Conservation (phyloP, 169 alveolate genomes). For the Plasmodium fragile region DNA sequence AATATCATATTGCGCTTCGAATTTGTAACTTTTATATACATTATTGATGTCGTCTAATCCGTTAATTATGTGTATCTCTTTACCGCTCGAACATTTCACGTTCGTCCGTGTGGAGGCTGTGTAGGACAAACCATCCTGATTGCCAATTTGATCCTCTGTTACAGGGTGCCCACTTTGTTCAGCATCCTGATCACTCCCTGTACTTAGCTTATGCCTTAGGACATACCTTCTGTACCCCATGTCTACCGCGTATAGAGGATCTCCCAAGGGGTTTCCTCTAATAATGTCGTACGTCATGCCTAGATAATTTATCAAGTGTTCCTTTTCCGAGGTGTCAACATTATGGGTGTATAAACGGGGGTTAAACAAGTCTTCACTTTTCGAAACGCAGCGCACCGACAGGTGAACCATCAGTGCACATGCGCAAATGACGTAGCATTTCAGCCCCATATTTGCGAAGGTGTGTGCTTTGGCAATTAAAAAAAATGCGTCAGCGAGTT, state of each 20-base stretch:
- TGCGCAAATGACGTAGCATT: background rate
- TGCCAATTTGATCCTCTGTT: conserved; percentile 53
- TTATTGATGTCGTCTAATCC: conserved; percentile 42
- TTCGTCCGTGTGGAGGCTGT: background rate
- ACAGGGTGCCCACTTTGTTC: conserved; percentile 42
- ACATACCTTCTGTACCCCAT: conserved; percentile 87
- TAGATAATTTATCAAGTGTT: conserved; percentile 78
- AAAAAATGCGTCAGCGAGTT: background rate
- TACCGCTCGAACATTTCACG: conserved; percentile 5
- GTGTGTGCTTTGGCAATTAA: background rate
- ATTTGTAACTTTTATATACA: conserved; percentile 28
- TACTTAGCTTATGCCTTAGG: conserved; percentile 40
- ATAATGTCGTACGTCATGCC: conserved; percentile 88
- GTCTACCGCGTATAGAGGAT: conserved; percentile 86
- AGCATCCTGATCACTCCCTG: background rate
- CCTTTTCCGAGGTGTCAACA: conserved; percentile 7
- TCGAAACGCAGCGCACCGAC: conserved; percentile 23
- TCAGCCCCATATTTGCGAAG: conserved; percentile 24
- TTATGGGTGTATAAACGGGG: conserved; percentile 10
- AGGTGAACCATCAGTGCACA: background rate
- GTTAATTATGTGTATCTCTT: conserved; percentile 16
- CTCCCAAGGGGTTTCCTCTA: conserved; percentile 89
- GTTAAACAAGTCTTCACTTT: conserved; percentile 1
- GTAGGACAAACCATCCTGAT: background rate
- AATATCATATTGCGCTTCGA: conserved; percentile 22